A percentile compares a stretch with the other conserved stretches of the same genome.
Evolutionary conservation across 176 grass and related monocot species (phyloP).

Genomic region (Avena insularis): DNA sequence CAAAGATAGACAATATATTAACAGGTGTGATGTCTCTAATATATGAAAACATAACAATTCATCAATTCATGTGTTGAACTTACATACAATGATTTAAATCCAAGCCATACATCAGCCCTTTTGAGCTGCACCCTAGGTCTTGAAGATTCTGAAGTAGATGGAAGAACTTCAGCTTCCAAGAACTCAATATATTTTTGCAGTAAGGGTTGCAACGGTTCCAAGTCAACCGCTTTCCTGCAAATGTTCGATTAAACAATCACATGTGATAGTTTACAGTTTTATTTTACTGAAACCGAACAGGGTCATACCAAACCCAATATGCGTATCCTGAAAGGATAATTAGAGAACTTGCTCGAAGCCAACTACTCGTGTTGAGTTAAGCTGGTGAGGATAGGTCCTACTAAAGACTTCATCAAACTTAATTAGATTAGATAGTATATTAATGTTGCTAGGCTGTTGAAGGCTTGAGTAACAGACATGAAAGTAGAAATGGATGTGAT

Average conservation of each 20-base stretch:
- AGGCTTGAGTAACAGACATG: slow-evolving; percentile 1
- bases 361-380: slow-evolving; percentile 34
- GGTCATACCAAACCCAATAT: slow-evolving; percentile 30
- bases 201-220: slow-evolving; percentile 90
- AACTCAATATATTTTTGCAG: slow-evolving; percentile 82
- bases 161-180: slow-evolving; percentile 78
- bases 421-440: slow-evolving; percentile 25
- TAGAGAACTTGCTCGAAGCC: slow-evolving; percentile 28
- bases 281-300: slow-evolving; percentile 18
- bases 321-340: slow-evolving; percentile 21
- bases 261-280: slow-evolving; percentile 35
- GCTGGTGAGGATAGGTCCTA: slow-evolving; percentile 3
- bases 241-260: slow-evolving; percentile 31
- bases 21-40: slow-evolving; percentile 16
- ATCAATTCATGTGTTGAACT: slow-evolving; percentile 54
- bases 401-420: slow-evolving; percentile 21
- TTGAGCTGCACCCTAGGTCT: slow-evolving; percentile 89
- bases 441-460: slow-evolving; percentile 25
- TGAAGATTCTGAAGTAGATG: slow-evolving; percentile 58
- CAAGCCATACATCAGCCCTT: slow-evolving; percentile 89
- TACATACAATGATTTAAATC: slow-evolving; percentile 99
- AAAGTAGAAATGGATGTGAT: neutral
- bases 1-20: slow-evolving; percentile 45
- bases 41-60: slow-evolving; percentile 19
- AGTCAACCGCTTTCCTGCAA: slow-evolving; percentile 73